These are phyloP conservation scores for Diatrype stigma DNA, from an alignment of 2,329 filamentous ascomycete species.

Conservation along the genomic window DNA sequence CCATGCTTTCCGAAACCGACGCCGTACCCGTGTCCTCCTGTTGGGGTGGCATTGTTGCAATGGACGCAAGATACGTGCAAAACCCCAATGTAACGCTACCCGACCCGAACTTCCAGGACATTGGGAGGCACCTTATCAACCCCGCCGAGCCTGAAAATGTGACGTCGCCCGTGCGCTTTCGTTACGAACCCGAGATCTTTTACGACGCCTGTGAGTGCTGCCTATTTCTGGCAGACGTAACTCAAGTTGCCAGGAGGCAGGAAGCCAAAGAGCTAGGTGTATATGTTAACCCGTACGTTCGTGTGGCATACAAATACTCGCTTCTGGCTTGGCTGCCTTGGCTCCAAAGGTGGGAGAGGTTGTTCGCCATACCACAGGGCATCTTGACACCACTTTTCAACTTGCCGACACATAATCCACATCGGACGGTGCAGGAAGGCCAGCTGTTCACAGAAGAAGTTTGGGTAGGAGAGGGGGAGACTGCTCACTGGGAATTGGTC, in stretches of 20 bases:
- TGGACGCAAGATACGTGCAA: conserved; percentile 58
- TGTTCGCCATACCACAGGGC: conserved; percentile 57
- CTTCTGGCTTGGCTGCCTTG: conserved; percentile 57
- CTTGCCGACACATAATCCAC: conserved; percentile 57
- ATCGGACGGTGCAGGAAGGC: conserved; percentile 56
- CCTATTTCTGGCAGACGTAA: conserved; percentile 48
- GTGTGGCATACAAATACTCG: conserved; percentile 60
- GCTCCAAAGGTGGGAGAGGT: conserved; percentile 60
- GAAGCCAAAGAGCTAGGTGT: conserved; percentile 50
- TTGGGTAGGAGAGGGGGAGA: conserved; percentile 37
- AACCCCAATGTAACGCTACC: conserved; percentile 29
- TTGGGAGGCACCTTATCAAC: conserved; percentile 31
- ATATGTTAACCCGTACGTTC: conserved; percentile 71
- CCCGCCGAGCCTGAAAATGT: conserved; percentile 26
- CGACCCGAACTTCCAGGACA: conserved; percentile 28
- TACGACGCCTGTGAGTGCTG: conserved; percentile 65
- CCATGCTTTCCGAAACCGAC: conserved; percentile 57
- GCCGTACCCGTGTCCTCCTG: conserved; percentile 68
- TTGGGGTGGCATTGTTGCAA: conserved; percentile 73
- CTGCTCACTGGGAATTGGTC: conserved; percentile 37
- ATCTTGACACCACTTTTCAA: conserved; percentile 52
- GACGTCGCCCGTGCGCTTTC: conserved; percentile 47
- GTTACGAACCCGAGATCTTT: conserved; percentile 53
- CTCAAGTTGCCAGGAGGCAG: conserved; percentile 31
- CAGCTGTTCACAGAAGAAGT: conserved; percentile 47